These are phyloP conservation scores for Clohesyomyces aquaticus DNA, from an alignment of 495 filamentous ascomycete genomes.

Conservation along the genomic window DNA sequence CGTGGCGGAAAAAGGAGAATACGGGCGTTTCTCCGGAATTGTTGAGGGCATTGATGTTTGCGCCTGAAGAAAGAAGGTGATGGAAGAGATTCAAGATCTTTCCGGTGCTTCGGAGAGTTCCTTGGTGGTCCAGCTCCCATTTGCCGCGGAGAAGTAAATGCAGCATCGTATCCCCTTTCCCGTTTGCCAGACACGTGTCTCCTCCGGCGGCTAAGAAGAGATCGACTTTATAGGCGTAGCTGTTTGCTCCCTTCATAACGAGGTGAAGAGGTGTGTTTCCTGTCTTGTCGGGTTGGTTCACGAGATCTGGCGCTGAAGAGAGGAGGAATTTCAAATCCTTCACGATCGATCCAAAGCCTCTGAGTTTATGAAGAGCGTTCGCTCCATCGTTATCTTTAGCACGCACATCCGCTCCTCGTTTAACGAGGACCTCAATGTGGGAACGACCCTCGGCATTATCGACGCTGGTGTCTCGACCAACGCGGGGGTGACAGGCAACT, in stretches of 20 bases:
- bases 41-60: conserved; percentile 46
- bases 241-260: neutral
- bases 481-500: neutral
- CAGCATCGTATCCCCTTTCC: neutral
- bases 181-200: neutral
- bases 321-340: conserved; percentile 18
- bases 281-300: conserved; percentile 3
- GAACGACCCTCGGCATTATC: neutral
- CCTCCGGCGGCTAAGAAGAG: neutral
- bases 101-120: neutral
- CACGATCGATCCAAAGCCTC: neutral
- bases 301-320: conserved; percentile 7
- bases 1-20: conserved; percentile 24
- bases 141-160: conserved; percentile 10
- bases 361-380: conserved; percentile 25
- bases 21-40: conserved; percentile 43
- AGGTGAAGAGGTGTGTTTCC: conserved; percentile 44
- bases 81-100: conserved; percentile 4
- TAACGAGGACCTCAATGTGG: neutral
- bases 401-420: neutral
- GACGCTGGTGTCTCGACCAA: neutral
- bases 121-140: neutral
- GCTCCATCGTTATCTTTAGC: neutral
- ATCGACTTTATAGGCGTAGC: neutral
- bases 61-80: conserved; percentile 37